Conservation (phyloP, 306 rosid species). For the Gynostemma pentaphyllum region DNA sequence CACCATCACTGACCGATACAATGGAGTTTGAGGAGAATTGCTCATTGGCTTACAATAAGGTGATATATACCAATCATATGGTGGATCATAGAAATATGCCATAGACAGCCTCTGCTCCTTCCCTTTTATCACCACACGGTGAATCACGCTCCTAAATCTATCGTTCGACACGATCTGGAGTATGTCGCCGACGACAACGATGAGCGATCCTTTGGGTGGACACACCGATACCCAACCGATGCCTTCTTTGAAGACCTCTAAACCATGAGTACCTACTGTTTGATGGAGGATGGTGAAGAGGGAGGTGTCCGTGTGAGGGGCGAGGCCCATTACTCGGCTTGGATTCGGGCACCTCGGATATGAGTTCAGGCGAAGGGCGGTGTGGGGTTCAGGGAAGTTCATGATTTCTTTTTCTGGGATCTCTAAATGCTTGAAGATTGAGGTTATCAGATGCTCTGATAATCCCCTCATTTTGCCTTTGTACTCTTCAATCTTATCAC, state of each 20-base stretch:
- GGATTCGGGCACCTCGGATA: constrained; percentile 50
- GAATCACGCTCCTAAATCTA: constrained; percentile 19
- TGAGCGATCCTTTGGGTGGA: constrained; percentile 23
- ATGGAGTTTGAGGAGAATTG: constrained; percentile 15
- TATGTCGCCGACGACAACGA: constrained; percentile 35
- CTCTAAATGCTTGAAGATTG: constrained; percentile 27
- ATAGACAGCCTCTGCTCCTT: constrained; percentile 17
- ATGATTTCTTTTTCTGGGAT: constrained; percentile 9
- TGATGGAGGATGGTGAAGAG: constrained; percentile 34
- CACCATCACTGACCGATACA: constrained; percentile 29
- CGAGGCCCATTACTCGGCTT: constrained; percentile 33
- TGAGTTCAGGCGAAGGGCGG: constrained; percentile 22
- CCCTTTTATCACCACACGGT: constrained; percentile 30
- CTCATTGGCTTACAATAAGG: constrained; percentile 18
- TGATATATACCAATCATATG: constrained; percentile 15
- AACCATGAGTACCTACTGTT: constrained; percentile 15
- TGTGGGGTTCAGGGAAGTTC: background rate
- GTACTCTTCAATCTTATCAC: constrained; percentile 28
- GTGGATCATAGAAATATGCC: constrained; percentile 39
- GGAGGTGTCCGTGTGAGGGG: constrained; percentile 46
- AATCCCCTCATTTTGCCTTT: constrained; percentile 27
- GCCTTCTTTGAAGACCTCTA: constrained; percentile 18
- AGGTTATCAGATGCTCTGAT: constrained; percentile 11
- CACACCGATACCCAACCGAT: constrained; percentile 33
- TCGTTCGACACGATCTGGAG: constrained; percentile 38